Evolutionary conservation across 2,329 filamentous ascomycete species (phyloP), one percentile per base, ranked within the genome.

Genomic region (Fusarium agapanthi): DNA sequence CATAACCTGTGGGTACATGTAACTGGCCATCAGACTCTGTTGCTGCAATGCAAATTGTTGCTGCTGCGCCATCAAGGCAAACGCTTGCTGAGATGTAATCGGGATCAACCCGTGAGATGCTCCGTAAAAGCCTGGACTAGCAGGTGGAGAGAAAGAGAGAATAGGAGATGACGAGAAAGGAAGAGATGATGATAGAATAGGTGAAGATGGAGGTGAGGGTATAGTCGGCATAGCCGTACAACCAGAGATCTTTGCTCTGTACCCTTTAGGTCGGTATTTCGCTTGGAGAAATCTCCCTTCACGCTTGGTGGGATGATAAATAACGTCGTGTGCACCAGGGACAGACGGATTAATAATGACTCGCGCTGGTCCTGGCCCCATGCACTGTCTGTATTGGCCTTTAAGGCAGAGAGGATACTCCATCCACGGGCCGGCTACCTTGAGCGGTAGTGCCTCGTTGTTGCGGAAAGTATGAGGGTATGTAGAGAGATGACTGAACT

Each of bases 301-400:
- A 2, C 12, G 0, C 22, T 34, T 43, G 0, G 9, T 40, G 10
- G 32, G 55, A 30, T 68, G 61, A 47, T 68, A 68, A 7, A 68
- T 57, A 6, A 68, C 65, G n/a, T 68, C 61, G 7, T 51, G 32
- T 20, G 32, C 50, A 13, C 48, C 55, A 41, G 50, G 48, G 24
- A 40, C 38, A 16, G 37, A 50, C 30, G 61, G 50, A 3, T 68
- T 68, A 13, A 66, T n/a, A 8, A 66, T 37, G 28, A 68, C 20
- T 18, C 61, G n/a, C 2, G 61, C 55, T 40, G 65, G 48, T 4
- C 65, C 65, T 35, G 65, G 55, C 5, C 12, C 6, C 10, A 16
- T 26, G 9, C 37, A n/a, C 2, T 16, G 13, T 5, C 13, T 20
- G 15, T 56, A 66, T 12, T 7, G n/a, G 1, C 48, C 55, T 3